Evolutionary conservation across 495 filamentous ascomycete species (phyloP).

Genomic region (Neurospora sp.): DNA sequence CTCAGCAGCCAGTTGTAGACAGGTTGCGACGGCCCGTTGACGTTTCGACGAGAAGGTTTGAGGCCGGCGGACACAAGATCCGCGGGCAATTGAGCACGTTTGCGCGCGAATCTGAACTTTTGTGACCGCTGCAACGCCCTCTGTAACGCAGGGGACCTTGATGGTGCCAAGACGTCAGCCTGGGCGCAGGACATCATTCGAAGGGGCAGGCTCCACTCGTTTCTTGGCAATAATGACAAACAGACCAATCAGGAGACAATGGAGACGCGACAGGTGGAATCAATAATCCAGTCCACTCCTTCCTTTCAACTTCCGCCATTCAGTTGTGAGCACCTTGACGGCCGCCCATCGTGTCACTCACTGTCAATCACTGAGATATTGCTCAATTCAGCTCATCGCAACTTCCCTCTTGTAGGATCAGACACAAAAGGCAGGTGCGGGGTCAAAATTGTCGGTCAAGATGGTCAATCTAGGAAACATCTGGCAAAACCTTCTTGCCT

Average conservation of each 20-base stretch:
- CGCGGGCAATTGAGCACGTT: constrained; percentile 23
- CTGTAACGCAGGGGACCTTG: neutral
- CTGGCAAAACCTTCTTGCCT: constrained; percentile 20
- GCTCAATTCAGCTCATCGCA: neutral
- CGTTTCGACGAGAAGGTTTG: neutral
- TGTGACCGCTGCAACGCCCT: neutral
- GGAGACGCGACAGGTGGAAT: neutral
- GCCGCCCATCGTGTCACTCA: neutral
- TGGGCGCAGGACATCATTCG: neutral
- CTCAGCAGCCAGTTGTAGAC: neutral
- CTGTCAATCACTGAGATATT: neutral
- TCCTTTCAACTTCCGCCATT: neutral
- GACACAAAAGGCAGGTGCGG: neutral
- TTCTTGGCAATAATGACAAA: neutral
- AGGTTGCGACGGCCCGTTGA: neutral
- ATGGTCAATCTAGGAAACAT: constrained; percentile 24
- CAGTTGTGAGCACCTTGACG: neutral
- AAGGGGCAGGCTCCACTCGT: neutral
- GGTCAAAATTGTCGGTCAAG: neutral
- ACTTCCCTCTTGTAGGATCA: neutral
- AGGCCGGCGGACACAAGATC: neutral
- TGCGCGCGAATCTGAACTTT: constrained; percentile 12
- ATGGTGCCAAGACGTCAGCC: neutral
- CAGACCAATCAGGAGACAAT: neutral
- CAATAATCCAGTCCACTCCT: neutral